These are phyloP conservation scores for Starmera quercuum DNA, from an alignment of 805 yeast genomes.

Conservation along the genomic window DNA sequence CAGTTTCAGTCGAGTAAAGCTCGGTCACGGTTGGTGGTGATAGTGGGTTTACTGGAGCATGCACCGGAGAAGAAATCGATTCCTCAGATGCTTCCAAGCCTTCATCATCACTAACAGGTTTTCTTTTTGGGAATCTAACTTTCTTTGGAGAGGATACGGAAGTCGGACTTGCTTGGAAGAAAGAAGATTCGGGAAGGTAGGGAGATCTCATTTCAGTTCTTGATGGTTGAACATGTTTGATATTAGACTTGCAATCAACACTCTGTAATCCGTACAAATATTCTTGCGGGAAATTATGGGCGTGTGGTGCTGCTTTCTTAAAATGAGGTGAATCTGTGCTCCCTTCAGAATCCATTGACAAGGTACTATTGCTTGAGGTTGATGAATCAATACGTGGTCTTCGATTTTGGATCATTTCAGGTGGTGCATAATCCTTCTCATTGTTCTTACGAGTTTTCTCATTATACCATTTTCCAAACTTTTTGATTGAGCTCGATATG, in stretches of 20 bases:
- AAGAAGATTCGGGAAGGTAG: conserved; percentile 1
- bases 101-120: conserved; percentile 8
- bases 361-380: neutral
- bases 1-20: too few relatives aligned
- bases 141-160: conserved; percentile 7
- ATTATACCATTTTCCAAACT: conserved; percentile 64
- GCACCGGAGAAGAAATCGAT: too few relatives aligned
- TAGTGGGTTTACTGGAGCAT: too few relatives aligned
- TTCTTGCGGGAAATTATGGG: conserved; percentile 21
- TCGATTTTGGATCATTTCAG: conserved; percentile 63
- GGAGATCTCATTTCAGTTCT: conserved; percentile 18
- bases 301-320: conserved; percentile 17
- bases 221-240: conserved; percentile 13
- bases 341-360: conserved; percentile 2
- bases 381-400: conserved; percentile 26
- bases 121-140: conserved; percentile 8
- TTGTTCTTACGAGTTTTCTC: conserved; percentile 24
- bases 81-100: neutral
- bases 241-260: conserved; percentile 7
- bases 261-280: conserved; percentile 13
- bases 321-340: too few relatives aligned
- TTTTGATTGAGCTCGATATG: conserved; percentile 41
- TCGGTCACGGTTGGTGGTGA: too few relatives aligned
- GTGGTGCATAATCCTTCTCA: conserved; percentile 31
- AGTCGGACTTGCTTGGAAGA: conserved; percentile 1